These are phyloP conservation scores for Colletotrichum liaoningense DNA, from an alignment of 2,329 filamentous ascomycete species.

Conservation along the genomic window DNA sequence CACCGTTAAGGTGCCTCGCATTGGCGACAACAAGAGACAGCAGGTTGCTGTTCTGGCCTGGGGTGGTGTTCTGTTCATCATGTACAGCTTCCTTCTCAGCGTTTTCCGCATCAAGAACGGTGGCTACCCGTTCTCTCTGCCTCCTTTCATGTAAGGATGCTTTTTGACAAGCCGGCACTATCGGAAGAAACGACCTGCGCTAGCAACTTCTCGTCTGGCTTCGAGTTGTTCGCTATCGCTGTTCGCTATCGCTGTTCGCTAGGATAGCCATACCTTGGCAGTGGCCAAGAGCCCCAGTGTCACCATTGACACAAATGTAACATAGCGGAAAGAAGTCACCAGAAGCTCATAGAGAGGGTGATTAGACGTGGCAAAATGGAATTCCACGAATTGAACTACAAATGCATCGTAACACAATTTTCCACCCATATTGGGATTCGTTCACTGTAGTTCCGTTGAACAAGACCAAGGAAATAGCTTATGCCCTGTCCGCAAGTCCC, in stretches of 20 bases:
- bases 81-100: constrained; percentile 95
- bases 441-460: background rate
- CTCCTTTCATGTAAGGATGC: constrained; percentile 77
- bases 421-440: background rate
- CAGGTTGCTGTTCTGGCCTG: constrained; percentile 85
- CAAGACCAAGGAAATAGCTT: background rate
- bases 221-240: background rate
- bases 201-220: background rate
- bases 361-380: background rate
- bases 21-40: constrained; percentile 80
- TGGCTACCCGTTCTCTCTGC: constrained; percentile 93
- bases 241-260: background rate
- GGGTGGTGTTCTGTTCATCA: constrained; percentile 79
- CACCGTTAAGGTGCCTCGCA: constrained; percentile 91
- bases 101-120: constrained; percentile 95
- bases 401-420: background rate
- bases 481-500: background rate
- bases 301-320: constrained; percentile 16
- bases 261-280: background rate
- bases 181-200: background rate
- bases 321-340: constrained; percentile 4
- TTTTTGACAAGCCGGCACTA: background rate
- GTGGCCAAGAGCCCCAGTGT: background rate
- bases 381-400: constrained; percentile 5
- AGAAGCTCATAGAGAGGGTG: background rate